Percentiles rank a stretch among this genome's conserved stretches.
These are phyloP conservation scores for Isatis tinctoria DNA, from an alignment of 345 rosid species.

Conservation along the genomic window DNA sequence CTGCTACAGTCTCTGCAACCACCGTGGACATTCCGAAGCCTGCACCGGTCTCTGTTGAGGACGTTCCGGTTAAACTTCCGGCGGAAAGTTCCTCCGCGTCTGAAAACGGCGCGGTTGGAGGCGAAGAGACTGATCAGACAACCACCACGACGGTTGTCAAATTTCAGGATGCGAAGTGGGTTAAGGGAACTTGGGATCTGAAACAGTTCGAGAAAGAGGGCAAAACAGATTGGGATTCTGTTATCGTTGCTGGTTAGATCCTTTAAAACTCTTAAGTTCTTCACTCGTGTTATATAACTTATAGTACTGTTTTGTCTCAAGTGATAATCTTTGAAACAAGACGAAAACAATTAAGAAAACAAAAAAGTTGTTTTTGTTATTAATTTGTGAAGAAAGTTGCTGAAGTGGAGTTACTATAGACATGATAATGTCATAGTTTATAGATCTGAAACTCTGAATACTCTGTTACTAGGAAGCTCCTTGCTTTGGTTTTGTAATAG, in stretches of 20 bases:
- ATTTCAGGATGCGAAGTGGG: conserved; percentile 66
- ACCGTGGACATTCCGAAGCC: conserved; percentile 21
- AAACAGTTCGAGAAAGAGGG: conserved; percentile 70
- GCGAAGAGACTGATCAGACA: conserved; percentile 10
- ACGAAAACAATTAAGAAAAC: background rate
- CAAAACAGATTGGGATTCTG: conserved; percentile 82
- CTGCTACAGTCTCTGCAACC: conserved; percentile 37
- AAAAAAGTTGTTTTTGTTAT: too few species aligned
- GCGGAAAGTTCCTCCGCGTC: conserved; percentile 21
- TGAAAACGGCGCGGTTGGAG: conserved; percentile 16
- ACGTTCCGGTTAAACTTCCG: background rate
- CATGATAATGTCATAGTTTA: background rate
- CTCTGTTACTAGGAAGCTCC: background rate
- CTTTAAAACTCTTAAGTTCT: background rate
- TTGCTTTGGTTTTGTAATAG: background rate
- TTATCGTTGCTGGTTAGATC: conserved; percentile 84
- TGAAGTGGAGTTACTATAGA: too few species aligned
- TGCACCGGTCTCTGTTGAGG: background rate
- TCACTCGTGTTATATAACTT: background rate
- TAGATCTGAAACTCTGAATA: background rate
- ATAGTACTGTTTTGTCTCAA: background rate
- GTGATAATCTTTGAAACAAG: background rate
- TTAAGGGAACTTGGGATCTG: conserved; percentile 92
- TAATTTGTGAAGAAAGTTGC: too few species aligned
- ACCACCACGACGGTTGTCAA: conserved; percentile 28